phyloP scores from a whole-genome alignment of 805 yeast species.

The Tetrapisispora phaffii region DNA sequence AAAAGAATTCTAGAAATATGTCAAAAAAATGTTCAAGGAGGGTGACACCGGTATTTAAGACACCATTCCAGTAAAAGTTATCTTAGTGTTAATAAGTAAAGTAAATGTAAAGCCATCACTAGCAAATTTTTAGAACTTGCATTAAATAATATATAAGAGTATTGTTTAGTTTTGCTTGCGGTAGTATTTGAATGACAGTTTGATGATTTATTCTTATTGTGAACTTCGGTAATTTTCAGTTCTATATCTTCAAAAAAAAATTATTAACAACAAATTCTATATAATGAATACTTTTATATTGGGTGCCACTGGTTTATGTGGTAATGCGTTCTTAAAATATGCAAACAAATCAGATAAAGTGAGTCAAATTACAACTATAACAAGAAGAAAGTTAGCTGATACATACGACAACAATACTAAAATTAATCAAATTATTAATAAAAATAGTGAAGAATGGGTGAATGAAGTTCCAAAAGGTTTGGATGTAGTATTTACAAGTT shows the following conservation, averaged over 20 bases:
- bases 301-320: slow-evolving; percentile 79
- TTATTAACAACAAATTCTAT: background rate
- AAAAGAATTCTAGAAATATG: too few species aligned
- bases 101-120: too few species aligned
- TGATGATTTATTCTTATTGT: too few species aligned
- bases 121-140: too few species aligned
- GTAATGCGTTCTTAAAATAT: slow-evolving; percentile 42
- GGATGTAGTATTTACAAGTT: slow-evolving; percentile 47
- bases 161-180: too few species aligned
- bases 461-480: slow-evolving; percentile 29
- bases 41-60: too few species aligned
- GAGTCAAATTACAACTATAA: slow-evolving; percentile 37
- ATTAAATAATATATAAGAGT: too few species aligned
- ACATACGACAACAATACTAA: slow-evolving; percentile 19
- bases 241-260: background rate
- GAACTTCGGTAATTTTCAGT: too few species aligned
- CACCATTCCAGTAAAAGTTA: too few species aligned
- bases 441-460: slow-evolving; percentile 45
- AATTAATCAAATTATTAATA: slow-evolving; percentile 34
- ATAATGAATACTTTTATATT: slow-evolving; percentile 33
- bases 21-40: too few species aligned
- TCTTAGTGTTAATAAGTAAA: too few species aligned
- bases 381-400: slow-evolving; percentile 38
- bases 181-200: too few species aligned
- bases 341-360: slow-evolving; percentile 33